Evolutionary conservation across 257 asterid species (phyloP).

Genomic region (Echium plantagineum): DNA sequence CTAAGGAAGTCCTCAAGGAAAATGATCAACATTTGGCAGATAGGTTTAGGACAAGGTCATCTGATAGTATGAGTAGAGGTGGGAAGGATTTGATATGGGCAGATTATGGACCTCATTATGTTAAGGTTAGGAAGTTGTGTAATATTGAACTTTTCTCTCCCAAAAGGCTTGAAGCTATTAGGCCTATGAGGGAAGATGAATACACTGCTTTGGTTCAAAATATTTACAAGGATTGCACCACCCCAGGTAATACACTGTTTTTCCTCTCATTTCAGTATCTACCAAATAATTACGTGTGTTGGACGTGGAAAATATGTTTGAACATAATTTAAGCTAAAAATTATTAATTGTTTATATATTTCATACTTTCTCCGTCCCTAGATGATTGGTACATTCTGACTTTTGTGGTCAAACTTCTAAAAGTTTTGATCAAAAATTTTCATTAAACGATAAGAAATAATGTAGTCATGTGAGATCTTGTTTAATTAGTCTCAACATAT

Average conservation of each 20-base stretch:
- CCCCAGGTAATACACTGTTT: not conserved
- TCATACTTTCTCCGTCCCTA: too few species aligned
- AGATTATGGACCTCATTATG: not conserved
- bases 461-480: too few species aligned
- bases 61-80: not conserved
- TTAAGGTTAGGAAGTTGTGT: not conserved
- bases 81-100: not conserved
- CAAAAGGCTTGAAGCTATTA: not conserved
- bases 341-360: too few species aligned
- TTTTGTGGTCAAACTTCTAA: too few species aligned
- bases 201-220: not conserved
- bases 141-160: not conserved
- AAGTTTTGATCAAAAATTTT: too few species aligned
- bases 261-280: not conserved
- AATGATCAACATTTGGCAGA: conserved; percentile 34
- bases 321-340: too few species aligned
- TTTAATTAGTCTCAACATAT: too few species aligned
- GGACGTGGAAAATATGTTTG: too few species aligned
- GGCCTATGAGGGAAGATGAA: not conserved
- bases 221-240: not conserved
- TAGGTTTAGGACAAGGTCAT: conserved; percentile 24
- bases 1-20: conserved; percentile 38
- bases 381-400: too few species aligned
- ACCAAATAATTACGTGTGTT: too few species aligned
- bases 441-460: too few species aligned